Percentiles rank a stretch among this genome's conserved stretches.
These are phyloP conservation scores for Mycena latifolia DNA, from an alignment of 768 basidiomycete species.

Conservation along the genomic window DNA sequence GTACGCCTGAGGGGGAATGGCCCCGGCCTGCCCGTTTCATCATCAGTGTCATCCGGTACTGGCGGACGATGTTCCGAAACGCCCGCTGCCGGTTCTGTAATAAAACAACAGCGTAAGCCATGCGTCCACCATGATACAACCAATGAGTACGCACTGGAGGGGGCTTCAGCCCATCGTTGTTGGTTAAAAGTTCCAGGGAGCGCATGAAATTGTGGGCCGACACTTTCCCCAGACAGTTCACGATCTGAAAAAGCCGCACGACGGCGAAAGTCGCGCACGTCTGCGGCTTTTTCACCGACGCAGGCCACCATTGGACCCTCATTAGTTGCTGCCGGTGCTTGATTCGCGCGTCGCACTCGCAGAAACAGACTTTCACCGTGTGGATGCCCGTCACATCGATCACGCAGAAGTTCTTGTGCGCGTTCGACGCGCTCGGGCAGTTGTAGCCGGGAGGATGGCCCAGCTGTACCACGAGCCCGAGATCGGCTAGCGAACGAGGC, in stretches of 20 bases:
- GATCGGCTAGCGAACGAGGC: not conserved
- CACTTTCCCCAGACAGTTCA: not conserved
- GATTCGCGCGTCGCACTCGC: conserved; percentile 6
- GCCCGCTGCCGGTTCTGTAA: not conserved
- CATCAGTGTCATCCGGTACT: not conserved
- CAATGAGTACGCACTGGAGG: not conserved
- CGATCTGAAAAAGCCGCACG: not conserved
- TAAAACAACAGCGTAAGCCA: no score
- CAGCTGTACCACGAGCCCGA: conserved; percentile 12
- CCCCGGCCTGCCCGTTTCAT: not conserved
- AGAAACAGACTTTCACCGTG: not conserved
- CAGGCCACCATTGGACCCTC: conserved; percentile 27
- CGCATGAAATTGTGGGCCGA: not conserved
- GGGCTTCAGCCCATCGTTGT: not conserved
- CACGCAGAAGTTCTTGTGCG: not conserved
- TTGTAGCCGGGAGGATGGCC: conserved; percentile 2
- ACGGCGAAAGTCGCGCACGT: not conserved
- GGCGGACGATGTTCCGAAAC: not conserved
- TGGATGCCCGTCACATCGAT: conserved; percentile 21
- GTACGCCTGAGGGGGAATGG: not conserved
- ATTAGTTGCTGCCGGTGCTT: conserved; percentile 25
- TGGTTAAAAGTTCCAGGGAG: not conserved
- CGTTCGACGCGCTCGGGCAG: not conserved
- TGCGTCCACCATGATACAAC: no score
- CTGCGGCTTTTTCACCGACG: conserved; percentile 9